phyloP scores from a whole-genome alignment of 2,329 filamentous ascomycete genomes.

The Helotiales sp. region DNA sequence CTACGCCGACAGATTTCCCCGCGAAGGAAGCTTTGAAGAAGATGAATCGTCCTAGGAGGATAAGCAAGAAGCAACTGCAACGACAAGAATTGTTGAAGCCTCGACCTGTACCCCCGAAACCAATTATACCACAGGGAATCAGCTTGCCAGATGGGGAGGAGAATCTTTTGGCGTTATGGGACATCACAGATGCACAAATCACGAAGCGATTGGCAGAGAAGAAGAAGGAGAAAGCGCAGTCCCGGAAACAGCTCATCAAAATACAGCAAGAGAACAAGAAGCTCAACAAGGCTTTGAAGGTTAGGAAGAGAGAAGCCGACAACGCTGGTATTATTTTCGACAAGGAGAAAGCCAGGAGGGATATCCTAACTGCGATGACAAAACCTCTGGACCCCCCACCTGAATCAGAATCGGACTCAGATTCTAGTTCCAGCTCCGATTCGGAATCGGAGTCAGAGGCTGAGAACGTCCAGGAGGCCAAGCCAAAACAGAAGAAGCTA shows the following conservation, averaged over 20 bases:
- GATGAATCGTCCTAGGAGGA: conserved; percentile 18
- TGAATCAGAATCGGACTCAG: conserved; percentile 12
- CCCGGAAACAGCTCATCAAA: conserved; percentile 30
- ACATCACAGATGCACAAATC: conserved; percentile 42
- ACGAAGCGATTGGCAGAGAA: conserved; percentile 33
- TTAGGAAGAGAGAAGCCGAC: conserved; percentile 33
- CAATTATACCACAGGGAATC: conserved; percentile 40
- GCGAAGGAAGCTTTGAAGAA: conserved; percentile 16
- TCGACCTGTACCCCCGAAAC: conserved; percentile 33
- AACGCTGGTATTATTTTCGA: conserved; percentile 35
- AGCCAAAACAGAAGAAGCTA: not conserved
- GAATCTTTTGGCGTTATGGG: conserved; percentile 43
- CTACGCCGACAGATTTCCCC: not conserved
- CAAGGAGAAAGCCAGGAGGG: conserved; percentile 32
- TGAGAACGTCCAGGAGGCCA: not conserved
- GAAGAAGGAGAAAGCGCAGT: conserved; percentile 32
- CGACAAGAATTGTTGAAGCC: conserved; percentile 31
- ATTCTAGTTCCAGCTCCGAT: not conserved
- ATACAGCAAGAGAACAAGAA: conserved; percentile 37
- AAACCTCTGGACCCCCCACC: conserved; percentile 10
- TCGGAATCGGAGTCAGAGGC: conserved; percentile 23
- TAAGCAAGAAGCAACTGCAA: conserved; percentile 33
- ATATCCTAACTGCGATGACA: conserved; percentile 30
- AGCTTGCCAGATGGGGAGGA: conserved; percentile 41
- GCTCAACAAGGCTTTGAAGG: conserved; percentile 39